These are phyloP conservation scores for Jacaranda mimosifolia DNA, from an alignment of 257 asterid genomes.

Conservation along the genomic window DNA sequence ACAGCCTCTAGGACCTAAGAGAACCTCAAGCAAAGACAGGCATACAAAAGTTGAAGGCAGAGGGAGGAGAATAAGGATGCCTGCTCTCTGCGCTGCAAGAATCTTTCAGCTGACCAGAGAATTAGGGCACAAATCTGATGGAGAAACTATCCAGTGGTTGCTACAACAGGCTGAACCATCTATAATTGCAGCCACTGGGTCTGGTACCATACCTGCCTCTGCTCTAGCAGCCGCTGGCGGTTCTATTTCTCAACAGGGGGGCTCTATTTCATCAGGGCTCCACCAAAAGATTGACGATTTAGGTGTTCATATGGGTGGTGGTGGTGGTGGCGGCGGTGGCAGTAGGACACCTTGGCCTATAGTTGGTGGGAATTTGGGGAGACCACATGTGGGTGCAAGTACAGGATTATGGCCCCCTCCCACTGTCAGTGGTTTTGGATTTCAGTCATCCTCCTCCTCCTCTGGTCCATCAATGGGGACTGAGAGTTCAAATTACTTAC, in stretches of 20 bases:
- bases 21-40: constrained; percentile 75
- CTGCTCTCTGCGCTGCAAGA: constrained; percentile 81
- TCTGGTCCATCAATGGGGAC: constrained; percentile 54
- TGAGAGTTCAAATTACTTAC: constrained; percentile 57
- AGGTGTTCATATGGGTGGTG: constrained; percentile 42
- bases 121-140: constrained; percentile 85
- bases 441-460: constrained; percentile 50
- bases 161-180: constrained; percentile 79
- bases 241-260: constrained; percentile 53
- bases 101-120: constrained; percentile 79
- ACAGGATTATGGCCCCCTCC: constrained; percentile 63
- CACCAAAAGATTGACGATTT: constrained; percentile 60
- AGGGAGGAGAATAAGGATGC: constrained; percentile 84
- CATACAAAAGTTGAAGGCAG: constrained; percentile 86
- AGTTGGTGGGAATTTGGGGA: constrained; percentile 58
- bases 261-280: constrained; percentile 56
- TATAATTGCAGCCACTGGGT: constrained; percentile 78
- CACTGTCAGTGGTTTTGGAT: constrained; percentile 49
- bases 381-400: constrained; percentile 52
- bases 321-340: constrained; percentile 40
- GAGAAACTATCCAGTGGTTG: constrained; percentile 84
- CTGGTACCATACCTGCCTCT: constrained; percentile 80
- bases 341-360: constrained; percentile 62
- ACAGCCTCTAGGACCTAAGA: constrained; percentile 60
- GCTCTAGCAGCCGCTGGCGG: constrained; percentile 62